These are phyloP conservation scores for Fraxinus platypoda DNA, from an alignment of 305 asterid genomes.

Conservation along the genomic window DNA sequence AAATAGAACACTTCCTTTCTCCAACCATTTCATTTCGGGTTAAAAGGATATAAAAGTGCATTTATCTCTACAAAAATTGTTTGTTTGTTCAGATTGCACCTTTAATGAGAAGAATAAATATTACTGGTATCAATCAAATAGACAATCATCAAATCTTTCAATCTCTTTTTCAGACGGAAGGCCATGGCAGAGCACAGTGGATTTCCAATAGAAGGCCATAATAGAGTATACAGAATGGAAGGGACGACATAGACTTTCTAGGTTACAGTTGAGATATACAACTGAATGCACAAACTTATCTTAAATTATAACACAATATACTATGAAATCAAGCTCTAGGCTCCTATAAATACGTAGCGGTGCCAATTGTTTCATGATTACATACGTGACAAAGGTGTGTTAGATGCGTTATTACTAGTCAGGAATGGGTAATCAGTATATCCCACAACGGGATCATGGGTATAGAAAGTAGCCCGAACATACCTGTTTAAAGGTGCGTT, in stretches of 20 bases:
- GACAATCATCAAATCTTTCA: not conserved
- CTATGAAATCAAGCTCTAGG: not conserved
- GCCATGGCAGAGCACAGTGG: not conserved
- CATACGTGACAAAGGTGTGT: conserved; percentile 39
- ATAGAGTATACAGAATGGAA: not conserved
- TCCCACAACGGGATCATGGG: conserved; percentile 77
- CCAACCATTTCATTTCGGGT: too few relatives aligned
- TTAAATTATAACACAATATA: not conserved
- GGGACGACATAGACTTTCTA: not conserved
- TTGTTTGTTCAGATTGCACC: not conserved
- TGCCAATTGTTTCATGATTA: conserved; percentile 4
- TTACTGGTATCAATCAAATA: not conserved
- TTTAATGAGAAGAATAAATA: not conserved
- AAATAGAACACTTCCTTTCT: too few relatives aligned
- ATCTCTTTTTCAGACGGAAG: not conserved
- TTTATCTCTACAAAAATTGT: not conserved
- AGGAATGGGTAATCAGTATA: conserved; percentile 81
- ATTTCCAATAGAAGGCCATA: not conserved
- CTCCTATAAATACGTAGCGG: not conserved
- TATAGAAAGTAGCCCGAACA: conserved; percentile 70
- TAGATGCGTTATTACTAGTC: conserved; percentile 19
- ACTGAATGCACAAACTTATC: not conserved
- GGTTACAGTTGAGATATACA: not conserved
- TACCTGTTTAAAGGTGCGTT: conserved; percentile 65
- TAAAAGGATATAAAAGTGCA: not conserved